Conservation (phyloP, 768 basidiomycete genomes). For the Phaeotremella skinneri region DNA sequence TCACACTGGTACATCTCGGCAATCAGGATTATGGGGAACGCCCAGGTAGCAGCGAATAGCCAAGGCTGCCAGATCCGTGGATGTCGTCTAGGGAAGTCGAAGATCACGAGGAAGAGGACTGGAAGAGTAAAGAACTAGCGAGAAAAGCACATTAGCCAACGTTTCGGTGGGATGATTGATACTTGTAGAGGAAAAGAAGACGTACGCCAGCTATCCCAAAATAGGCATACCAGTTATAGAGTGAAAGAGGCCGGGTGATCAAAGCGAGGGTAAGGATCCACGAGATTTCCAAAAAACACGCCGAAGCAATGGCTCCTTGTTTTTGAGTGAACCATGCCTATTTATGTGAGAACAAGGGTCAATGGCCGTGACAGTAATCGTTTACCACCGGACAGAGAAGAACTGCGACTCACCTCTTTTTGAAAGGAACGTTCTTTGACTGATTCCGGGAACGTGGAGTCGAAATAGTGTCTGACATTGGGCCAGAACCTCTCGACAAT, state of each 20-base stretch:
- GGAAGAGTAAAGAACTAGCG: conserved; percentile 44
- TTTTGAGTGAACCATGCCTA: conserved; percentile 46
- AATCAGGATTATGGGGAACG: conserved; percentile 36
- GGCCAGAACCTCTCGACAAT: conserved; percentile 39
- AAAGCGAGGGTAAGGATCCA: conserved; percentile 43
- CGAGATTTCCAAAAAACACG: conserved; percentile 41
- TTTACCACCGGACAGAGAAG: not conserved
- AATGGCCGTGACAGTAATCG: conserved; percentile 1
- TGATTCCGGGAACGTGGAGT: conserved; percentile 45
- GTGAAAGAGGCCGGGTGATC: conserved; percentile 22
- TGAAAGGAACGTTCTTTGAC: conserved; percentile 47
- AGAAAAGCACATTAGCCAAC: not conserved
- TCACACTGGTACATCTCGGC: conserved; percentile 41
- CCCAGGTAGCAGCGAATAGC: conserved; percentile 45
- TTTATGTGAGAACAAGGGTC: not conserved
- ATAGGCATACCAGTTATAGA: conserved; percentile 31
- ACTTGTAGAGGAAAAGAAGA: not conserved
- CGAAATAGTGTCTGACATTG: conserved; percentile 43
- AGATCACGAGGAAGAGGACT: conserved; percentile 35
- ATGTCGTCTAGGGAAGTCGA: conserved; percentile 39
- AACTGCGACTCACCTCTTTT: conserved; percentile 45
- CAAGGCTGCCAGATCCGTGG: conserved; percentile 39
- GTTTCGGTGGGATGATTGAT: not conserved
- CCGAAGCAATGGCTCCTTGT: conserved; percentile 30
- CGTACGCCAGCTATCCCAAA: conserved; percentile 41